phyloP scores from a whole-genome alignment of 2,329 filamentous ascomycete genomes.

The Thelonectria olida region DNA sequence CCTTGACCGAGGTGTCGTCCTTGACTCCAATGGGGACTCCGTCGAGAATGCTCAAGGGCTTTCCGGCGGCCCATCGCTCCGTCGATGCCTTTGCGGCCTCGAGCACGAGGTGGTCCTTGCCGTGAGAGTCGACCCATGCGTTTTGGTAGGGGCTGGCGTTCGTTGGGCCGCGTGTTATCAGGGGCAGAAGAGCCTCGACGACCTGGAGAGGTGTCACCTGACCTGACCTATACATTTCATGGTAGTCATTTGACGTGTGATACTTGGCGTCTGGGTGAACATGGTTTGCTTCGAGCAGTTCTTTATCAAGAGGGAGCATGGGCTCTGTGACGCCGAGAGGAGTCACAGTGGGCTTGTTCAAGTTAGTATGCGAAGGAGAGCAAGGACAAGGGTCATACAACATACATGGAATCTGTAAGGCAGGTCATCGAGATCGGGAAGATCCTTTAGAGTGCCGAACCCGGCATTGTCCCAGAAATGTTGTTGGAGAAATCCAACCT shows the following conservation, averaged over 20 bases:
- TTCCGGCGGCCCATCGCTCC: conserved; percentile 73
- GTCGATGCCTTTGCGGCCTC: conserved; percentile 79
- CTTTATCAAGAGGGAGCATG: conserved; percentile 52
- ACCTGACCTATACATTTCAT: conserved; percentile 76
- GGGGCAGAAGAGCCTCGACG: conserved; percentile 73
- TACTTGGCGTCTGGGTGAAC: conserved; percentile 61
- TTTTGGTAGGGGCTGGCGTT: conserved; percentile 70
- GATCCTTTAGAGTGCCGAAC: conserved; percentile 57
- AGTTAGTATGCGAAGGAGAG: conserved; percentile 10
- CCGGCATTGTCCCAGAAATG: conserved; percentile 76
- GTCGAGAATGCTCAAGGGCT: conserved; percentile 75
- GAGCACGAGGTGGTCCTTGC: conserved; percentile 64
- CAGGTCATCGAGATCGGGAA: conserved; percentile 56
- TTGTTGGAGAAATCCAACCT: conserved; percentile 68
- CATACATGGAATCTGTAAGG: conserved; percentile 60
- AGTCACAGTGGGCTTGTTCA: conserved; percentile 63
- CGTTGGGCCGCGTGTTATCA: conserved; percentile 69
- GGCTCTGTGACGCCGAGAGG: conserved; percentile 53
- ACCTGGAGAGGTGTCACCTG: conserved; percentile 77
- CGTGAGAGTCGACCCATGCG: conserved; percentile 76
- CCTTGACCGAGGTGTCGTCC: conserved; percentile 78
- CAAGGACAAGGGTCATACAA: conserved; percentile 47
- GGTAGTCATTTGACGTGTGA: conserved; percentile 79
- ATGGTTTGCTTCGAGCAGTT: conserved; percentile 53
- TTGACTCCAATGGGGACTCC: conserved; percentile 87